Percentiles rank a stretch among this genome's conserved stretches.
phyloP scores from a whole-genome alignment of 2,329 filamentous ascomycete genomes.

The Allantophomopsis cytisporea region DNA sequence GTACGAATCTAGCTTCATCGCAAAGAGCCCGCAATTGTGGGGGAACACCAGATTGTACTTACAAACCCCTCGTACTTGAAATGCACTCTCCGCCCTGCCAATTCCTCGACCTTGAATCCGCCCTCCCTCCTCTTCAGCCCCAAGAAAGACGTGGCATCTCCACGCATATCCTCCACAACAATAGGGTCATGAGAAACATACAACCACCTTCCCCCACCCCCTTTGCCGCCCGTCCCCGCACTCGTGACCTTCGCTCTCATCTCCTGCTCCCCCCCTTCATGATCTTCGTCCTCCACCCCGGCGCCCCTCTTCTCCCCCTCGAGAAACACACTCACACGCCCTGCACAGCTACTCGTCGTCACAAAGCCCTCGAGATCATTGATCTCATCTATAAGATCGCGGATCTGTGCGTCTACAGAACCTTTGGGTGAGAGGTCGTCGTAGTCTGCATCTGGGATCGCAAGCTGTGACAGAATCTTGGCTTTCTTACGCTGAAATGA shows the following conservation, averaged over 20 bases:
- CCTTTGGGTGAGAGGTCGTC: constrained; percentile 82
- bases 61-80: constrained; percentile 1
- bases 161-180: constrained; percentile 11
- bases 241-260: constrained; percentile 18
- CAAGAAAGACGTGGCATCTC: constrained; percentile 19
- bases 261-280: constrained; percentile 2
- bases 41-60: constrained; percentile 2
- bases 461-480: constrained; percentile 58
- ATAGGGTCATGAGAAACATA: constrained; percentile 78
- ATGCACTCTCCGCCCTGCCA: no score
- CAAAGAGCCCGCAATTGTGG: neutral
- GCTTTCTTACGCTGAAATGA: constrained; percentile 50
- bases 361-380: constrained; percentile 75
- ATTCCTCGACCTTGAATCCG: neutral
- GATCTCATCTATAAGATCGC: constrained; percentile 63
- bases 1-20: constrained; percentile 8
- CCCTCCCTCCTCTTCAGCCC: constrained; percentile 21
- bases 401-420: constrained; percentile 67
- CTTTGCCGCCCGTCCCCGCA: constrained; percentile 69
- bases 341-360: constrained; percentile 88
- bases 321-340: constrained; percentile 74
- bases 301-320: constrained; percentile 48
- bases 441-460: constrained; percentile 56
- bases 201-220: constrained; percentile 71
- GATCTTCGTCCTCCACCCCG: constrained; percentile 1